phyloP scores from a whole-genome alignment of 225 moss, liverwort and hornwort species.

The Sphagnum contortum region DNA sequence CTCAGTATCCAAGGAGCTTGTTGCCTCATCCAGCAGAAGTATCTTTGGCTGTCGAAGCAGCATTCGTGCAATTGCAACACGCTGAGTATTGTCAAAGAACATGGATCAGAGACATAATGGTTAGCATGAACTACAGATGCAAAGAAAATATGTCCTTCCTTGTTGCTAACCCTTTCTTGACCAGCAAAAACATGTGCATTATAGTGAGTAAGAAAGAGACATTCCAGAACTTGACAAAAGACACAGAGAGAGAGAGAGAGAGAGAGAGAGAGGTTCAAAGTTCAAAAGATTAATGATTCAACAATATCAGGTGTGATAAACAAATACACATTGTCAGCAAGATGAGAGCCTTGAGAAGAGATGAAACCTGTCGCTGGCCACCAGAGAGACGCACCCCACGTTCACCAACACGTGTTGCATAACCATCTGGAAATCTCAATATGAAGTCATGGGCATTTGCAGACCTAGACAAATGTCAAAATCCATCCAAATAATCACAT shows the following conservation, averaged over 20 bases:
- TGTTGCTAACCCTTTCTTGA: too few species aligned
- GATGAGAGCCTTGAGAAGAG: too few species aligned
- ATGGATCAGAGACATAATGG: background rate
- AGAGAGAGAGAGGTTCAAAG: too few species aligned
- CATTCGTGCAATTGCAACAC: conserved; percentile 88
- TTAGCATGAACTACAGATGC: too few species aligned
- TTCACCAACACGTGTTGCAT: conserved; percentile 91
- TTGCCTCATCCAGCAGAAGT: conserved; percentile 95
- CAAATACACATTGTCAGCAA: too few species aligned
- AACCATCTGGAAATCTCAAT: conserved; percentile 88
- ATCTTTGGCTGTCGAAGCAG: conserved; percentile 97
- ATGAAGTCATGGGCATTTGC: conserved; percentile 98
- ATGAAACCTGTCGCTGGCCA: conserved; percentile 68
- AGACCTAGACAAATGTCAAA: conserved; percentile 16
- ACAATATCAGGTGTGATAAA: too few species aligned
- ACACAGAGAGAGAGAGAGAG: too few species aligned
- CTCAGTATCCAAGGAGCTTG: conserved; percentile 91
- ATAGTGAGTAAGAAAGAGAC: too few species aligned
- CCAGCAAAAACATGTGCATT: too few species aligned
- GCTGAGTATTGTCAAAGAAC: conserved; percentile 24
- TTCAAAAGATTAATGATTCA: too few species aligned
- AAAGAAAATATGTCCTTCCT: conserved; percentile 7
- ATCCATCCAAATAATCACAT: too few species aligned
- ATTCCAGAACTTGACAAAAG: too few species aligned
- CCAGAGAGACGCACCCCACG: conserved; percentile 94